A percentile compares a stretch with the other conserved stretches of the same genome.
These are phyloP conservation scores for Cladorrhinum samala DNA, from an alignment of 495 filamentous ascomycete species.

Conservation along the genomic window DNA sequence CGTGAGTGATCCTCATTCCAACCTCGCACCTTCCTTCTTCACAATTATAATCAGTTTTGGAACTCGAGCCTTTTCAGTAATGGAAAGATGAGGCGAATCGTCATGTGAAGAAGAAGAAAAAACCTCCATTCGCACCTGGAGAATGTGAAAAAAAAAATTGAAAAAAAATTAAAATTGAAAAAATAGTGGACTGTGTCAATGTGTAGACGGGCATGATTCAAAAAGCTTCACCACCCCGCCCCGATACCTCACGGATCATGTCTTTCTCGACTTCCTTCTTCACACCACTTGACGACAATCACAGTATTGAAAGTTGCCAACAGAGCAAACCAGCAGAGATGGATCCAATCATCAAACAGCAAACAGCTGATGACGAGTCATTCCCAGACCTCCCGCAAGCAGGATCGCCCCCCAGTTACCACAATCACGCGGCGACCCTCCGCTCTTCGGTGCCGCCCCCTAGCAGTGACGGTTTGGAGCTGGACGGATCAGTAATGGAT, in stretches of 20 bases:
- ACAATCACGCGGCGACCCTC: not conserved
- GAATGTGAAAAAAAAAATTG: not conserved
- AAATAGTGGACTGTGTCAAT: not conserved
- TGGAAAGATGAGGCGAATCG: no score
- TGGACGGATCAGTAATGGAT: not conserved
- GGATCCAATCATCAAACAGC: not conserved
- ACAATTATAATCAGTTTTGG: no score
- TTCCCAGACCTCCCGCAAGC: not conserved
- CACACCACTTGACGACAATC: slow-evolving; percentile 9
- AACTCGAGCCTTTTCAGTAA: no score
- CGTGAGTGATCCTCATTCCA: not conserved
- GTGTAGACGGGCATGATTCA: not conserved
- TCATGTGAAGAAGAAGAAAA: no score
- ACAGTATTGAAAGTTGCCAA: not conserved
- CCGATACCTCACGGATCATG: slow-evolving; percentile 16
- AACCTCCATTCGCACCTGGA: slow-evolving; percentile 18
- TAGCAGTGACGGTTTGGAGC: slow-evolving; percentile 9
- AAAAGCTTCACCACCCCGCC: slow-evolving; percentile 6
- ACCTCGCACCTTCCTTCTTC: not conserved
- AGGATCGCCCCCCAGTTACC: not conserved
- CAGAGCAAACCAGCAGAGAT: not conserved
- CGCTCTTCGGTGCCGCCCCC: not conserved
- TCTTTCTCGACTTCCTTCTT: slow-evolving; percentile 25
- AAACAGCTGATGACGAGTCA: not conserved
- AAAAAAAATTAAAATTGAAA: no score